Conservation (phyloP, 2,329 filamentous ascomycete genomes). For the Juglanconis juglandina region DNA sequence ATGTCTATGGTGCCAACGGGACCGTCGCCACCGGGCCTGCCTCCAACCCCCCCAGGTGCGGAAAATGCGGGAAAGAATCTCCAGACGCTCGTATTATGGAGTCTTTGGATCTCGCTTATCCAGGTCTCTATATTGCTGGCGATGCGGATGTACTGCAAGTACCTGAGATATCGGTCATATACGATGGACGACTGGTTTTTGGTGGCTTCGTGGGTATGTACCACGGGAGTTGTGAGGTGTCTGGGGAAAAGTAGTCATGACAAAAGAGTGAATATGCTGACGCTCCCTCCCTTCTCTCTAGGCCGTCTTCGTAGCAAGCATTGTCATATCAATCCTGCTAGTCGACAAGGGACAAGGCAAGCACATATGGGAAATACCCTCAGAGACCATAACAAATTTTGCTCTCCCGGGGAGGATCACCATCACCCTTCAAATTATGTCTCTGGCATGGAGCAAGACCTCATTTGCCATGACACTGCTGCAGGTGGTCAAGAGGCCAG, state of each 20-base stretch:
- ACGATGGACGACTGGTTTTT: not conserved
- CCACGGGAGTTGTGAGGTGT: not conserved
- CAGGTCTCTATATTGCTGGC: not conserved
- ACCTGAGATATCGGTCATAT: not conserved
- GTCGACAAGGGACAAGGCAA: not conserved
- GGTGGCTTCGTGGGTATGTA: not conserved
- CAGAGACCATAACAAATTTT: not conserved
- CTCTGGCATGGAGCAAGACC: constrained; percentile 16
- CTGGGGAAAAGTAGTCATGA: not conserved
- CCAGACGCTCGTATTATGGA: not conserved
- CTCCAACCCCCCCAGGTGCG: not conserved
- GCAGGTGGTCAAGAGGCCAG: constrained; percentile 10
- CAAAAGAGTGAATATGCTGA: not conserved
- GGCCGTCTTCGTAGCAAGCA: not conserved
- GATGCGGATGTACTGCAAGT: not conserved
- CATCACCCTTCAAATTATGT: not conserved
- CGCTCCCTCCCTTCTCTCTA: not conserved
- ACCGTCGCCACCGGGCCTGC: not conserved
- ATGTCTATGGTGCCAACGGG: not conserved
- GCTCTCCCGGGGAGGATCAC: not conserved
- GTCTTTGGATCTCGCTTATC: not conserved
- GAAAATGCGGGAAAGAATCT: not conserved
- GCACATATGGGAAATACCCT: not conserved
- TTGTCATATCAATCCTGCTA: not conserved
- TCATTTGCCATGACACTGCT: constrained; percentile 22